Evolutionary conservation across 495 filamentous ascomycete genomes (phyloP).

Genomic region (Friedmanniomyces simplex): DNA sequence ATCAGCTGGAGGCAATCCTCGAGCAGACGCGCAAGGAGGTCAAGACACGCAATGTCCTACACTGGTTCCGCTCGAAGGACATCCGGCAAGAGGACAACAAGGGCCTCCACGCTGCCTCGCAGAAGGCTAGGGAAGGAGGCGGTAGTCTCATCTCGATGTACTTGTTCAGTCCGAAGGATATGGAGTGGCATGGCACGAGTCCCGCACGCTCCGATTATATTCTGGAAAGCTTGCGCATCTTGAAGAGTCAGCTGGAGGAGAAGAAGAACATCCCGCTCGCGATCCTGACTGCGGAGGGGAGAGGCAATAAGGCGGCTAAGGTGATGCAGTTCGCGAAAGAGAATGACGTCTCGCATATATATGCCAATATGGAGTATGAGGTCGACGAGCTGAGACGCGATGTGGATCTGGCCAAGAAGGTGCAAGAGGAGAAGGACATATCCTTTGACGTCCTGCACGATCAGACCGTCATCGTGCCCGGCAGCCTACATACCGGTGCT

Average conservation of each 20-base stretch:
- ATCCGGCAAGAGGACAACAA: conserved; percentile 37
- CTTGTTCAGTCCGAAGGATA: conserved; percentile 29
- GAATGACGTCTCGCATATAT: conserved; percentile 37
- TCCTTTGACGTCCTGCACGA: conserved; percentile 31
- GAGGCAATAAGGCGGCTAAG: conserved; percentile 28
- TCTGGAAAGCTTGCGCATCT: conserved; percentile 30
- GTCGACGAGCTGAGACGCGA: conserved; percentile 48
- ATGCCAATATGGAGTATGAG: conserved; percentile 50
- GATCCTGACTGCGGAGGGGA: conserved; percentile 26
- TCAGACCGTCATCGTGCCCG: conserved; percentile 35
- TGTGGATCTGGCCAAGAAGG: conserved; percentile 27
- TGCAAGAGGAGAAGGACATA: conserved; percentile 20
- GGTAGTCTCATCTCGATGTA: conserved; percentile 32
- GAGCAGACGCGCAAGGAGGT: conserved; percentile 22
- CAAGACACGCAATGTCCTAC: conserved; percentile 26
- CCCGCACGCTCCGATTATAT: conserved; percentile 36
- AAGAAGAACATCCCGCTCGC: conserved; percentile 35
- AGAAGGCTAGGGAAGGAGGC: conserved; percentile 23
- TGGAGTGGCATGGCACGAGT: conserved; percentile 36
- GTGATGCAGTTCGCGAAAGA: conserved; percentile 33
- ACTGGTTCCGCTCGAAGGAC: conserved; percentile 37
- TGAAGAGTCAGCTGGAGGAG: conserved; percentile 33
- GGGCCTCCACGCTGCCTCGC: conserved; percentile 32
- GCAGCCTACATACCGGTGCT: conserved; percentile 24
- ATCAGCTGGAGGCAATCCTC: conserved; percentile 24